Percentiles rank a stretch among this genome's conserved stretches.
Evolutionary conservation across 805 yeast species (phyloP).

Genomic region (Scheffersomyces coipomensis): DNA sequence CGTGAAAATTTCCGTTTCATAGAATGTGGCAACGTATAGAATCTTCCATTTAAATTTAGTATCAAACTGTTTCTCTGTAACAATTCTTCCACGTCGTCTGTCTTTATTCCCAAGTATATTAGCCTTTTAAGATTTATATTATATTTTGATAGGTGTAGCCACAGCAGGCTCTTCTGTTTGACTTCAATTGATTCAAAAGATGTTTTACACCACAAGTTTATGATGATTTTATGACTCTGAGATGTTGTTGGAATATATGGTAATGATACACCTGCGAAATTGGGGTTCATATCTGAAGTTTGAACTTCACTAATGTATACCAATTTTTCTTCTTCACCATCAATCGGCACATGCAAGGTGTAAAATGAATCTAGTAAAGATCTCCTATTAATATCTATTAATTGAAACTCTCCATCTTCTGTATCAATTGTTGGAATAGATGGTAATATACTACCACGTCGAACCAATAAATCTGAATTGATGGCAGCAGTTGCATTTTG

Average conservation of each 20-base stretch:
- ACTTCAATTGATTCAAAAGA: neutral
- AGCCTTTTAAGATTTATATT: no score
- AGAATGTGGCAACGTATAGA: slow-evolving; percentile 15
- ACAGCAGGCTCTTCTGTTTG: slow-evolving; percentile 1
- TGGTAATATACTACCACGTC: neutral
- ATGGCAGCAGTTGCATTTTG: neutral
- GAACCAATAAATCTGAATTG: neutral
- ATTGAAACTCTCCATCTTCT: slow-evolving; percentile 1
- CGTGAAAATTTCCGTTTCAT: neutral
- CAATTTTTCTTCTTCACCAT: slow-evolving; percentile 10
- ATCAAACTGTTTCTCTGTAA: slow-evolving; percentile 19
- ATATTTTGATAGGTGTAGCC: no score
- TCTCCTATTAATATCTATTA: slow-evolving; percentile 11
- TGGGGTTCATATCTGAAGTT: slow-evolving; percentile 17
- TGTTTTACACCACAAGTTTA: slow-evolving; percentile 20
- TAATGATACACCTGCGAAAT: slow-evolving; percentile 24
- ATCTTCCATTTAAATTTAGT: slow-evolving; percentile 16
- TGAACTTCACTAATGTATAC: slow-evolving; percentile 34
- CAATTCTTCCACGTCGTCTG: slow-evolving; percentile 8
- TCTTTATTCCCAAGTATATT: neutral
- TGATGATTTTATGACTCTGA: slow-evolving; percentile 7
- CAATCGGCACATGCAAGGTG: slow-evolving; percentile 18
- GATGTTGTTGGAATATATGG: slow-evolving; percentile 15
- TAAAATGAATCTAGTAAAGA: slow-evolving; percentile 23
- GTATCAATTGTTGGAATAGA: neutral